Evolutionary conservation across 164 flowering plant genomes (phyloP).

Genomic region (Magnolia officinalis): DNA sequence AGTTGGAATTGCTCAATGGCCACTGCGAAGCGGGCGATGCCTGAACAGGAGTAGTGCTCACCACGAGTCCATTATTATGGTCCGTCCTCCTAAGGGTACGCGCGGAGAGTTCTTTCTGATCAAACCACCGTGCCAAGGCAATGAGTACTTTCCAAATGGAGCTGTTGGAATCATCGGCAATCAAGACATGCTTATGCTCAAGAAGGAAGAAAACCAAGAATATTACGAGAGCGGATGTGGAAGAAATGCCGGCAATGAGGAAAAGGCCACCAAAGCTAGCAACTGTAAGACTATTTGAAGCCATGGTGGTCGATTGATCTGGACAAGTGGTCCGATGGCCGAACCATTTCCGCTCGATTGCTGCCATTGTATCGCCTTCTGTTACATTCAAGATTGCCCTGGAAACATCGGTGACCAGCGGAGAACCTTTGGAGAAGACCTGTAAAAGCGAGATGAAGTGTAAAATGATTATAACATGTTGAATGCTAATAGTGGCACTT

Average conservation of each 20-base stretch:
- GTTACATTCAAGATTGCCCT: conserved; percentile 33
- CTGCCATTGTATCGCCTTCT: conserved; percentile 22
- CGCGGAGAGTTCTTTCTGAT: conserved; percentile 1
- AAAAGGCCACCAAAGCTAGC: conserved; percentile 10
- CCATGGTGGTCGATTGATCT: neutral
- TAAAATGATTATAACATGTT: neutral
- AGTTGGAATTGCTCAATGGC: neutral
- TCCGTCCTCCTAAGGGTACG: conserved; percentile 18
- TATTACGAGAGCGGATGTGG: conserved; percentile 1
- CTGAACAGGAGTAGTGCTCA: neutral
- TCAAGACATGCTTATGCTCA: conserved; percentile 1
- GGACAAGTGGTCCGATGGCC: neutral
- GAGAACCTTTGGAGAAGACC: conserved; percentile 38
- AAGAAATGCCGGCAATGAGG: conserved; percentile 6
- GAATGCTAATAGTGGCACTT: too few relatives aligned
- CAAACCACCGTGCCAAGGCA: neutral
- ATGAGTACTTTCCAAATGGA: conserved; percentile 4
- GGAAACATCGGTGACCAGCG: conserved; percentile 35
- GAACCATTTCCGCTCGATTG: conserved; percentile 15
- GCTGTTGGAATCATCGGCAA: neutral
- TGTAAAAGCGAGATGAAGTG: conserved; percentile 1
- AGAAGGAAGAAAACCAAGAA: neutral
- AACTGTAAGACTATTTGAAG: conserved; percentile 5
- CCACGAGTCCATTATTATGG: too few relatives aligned
- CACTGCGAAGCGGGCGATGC: neutral